Evolutionary conservation across 2,329 filamentous ascomycete species (phyloP), one percentile per base, ranked within the genome.

Genomic region (Beauveria brongniartii): DNA sequence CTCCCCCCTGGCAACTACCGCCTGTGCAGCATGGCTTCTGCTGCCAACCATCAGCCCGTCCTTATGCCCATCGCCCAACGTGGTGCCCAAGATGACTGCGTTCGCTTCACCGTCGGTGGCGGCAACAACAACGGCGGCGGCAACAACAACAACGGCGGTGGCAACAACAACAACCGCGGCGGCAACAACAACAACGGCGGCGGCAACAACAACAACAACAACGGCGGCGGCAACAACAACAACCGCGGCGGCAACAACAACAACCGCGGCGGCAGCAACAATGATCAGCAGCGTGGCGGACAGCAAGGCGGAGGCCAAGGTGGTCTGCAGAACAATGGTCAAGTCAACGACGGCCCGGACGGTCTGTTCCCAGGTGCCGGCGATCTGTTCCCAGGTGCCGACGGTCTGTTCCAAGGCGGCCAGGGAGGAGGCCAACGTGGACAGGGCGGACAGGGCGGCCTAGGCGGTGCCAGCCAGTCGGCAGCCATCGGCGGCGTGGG

Each of bases 51-150:
- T 69, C 84, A 87, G 74, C 83, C 83, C 61, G 82, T 86, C 10
- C 69, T 86, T 59, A 87, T 87, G 84, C 83, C 84, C 56, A 80
- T 88, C 58, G 85, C 85, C 60, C 85, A 87, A 74, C 82, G 85
- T 71, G 85, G 85, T 72, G 77, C 82, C 51, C 84, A 87, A 70
- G 85, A 88, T 67, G 85, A 88, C 69, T 88, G 85, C 69, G 74
- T 79, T 55, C 82, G 82, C 67, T 83, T 87, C 68, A 82, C 78
- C 50, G 82, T 85, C n/a, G 71, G 67, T 30, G 64, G 44, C 46
- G 66, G 62, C 34, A 67, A 65, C 41, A 70, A 68, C 47, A 64
- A 62, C 47, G 64, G 63, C 64, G 63, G 62, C 40, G 63, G 62
- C 40, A 64, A 64, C 34, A 67, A 65, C 40, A 70, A 68, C 46